A percentile compares a stretch with the other conserved stretches of the same genome.
These are phyloP conservation scores for Sedum album DNA, from an alignment of 164 flowering plant genomes.

Conservation along the genomic window DNA sequence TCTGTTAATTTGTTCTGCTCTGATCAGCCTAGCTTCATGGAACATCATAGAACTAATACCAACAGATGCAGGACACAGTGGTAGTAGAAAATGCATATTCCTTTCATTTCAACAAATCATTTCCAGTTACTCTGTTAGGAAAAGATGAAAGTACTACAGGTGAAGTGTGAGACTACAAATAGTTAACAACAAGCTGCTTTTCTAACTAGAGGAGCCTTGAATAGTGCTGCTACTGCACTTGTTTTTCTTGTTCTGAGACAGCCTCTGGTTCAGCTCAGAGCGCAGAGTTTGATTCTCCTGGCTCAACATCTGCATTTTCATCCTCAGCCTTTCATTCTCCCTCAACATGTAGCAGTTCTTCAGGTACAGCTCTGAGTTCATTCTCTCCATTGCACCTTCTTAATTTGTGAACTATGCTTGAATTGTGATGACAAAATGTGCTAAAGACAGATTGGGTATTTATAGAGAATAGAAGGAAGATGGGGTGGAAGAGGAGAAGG, in stretches of 20 bases:
- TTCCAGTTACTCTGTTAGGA: background rate
- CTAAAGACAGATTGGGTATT: background rate
- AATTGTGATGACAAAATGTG: background rate
- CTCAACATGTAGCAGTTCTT: constrained; percentile 81
- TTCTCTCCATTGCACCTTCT: constrained; percentile 86
- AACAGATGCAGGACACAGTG: constrained; percentile 57
- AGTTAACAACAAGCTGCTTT: background rate
- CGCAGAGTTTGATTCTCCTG: constrained; percentile 79
- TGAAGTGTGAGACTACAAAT: background rate
- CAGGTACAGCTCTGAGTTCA: constrained; percentile 73
- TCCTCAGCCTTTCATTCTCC: constrained; percentile 85
- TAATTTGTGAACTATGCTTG: too few relatives aligned
- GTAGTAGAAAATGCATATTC: background rate
- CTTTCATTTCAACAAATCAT: background rate
- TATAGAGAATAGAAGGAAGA: background rate
- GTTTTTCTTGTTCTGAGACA: constrained; percentile 33
- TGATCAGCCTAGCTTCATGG: too few relatives aligned
- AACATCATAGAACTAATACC: too few relatives aligned
- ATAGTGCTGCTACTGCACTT: constrained; percentile 12
- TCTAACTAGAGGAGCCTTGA: background rate
- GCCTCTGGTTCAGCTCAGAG: constrained; percentile 63
- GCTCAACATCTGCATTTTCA: constrained; percentile 70
- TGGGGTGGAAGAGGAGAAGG: background rate
- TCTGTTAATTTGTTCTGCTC: too few relatives aligned
- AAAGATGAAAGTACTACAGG: background rate